phyloP scores from a whole-genome alignment of 768 basidiomycete genomes.

The Leccinellum rugosiceps region DNA sequence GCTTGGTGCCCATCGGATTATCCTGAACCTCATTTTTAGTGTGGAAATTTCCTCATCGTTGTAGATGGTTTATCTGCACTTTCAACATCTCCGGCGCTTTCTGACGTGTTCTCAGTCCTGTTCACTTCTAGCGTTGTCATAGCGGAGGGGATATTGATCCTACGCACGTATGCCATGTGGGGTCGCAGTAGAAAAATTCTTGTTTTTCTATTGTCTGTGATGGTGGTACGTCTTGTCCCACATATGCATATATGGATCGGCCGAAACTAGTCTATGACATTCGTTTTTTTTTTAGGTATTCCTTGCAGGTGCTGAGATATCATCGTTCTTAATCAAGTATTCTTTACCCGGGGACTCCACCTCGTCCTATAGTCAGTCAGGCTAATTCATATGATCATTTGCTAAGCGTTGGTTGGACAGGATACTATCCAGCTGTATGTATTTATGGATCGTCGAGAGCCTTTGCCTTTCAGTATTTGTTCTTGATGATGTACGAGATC shows the following conservation, averaged over 20 bases:
- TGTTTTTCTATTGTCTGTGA: slow-evolving; percentile 14
- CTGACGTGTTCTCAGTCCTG: slow-evolving; percentile 9
- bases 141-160: not conserved
- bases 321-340: not conserved
- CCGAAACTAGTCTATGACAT: not conserved
- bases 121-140: slow-evolving; percentile 15
- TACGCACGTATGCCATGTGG: slow-evolving; percentile 29
- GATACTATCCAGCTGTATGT: slow-evolving; percentile 20
- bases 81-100: not conserved
- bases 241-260: no score
- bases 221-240: not conserved
- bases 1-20: not conserved
- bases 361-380: slow-evolving; percentile 18
- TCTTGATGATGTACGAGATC: slow-evolving; percentile 24
- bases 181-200: slow-evolving; percentile 17
- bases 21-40: slow-evolving; percentile 12
- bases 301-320: slow-evolving; percentile 6
- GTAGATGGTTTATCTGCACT: slow-evolving; percentile 14
- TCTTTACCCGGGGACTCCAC: slow-evolving; percentile 16
- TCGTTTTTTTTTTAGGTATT: slow-evolving; percentile 7
- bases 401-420: slow-evolving; percentile 3
- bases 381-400: not conserved
- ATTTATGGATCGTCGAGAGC: slow-evolving; percentile 17
- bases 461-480: slow-evolving; percentile 9
- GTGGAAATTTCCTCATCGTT: slow-evolving; percentile 15